Evolutionary conservation across 352 stramenopile genomes (phyloP).

Genomic region (Phytopythium chamaehyphon): DNA sequence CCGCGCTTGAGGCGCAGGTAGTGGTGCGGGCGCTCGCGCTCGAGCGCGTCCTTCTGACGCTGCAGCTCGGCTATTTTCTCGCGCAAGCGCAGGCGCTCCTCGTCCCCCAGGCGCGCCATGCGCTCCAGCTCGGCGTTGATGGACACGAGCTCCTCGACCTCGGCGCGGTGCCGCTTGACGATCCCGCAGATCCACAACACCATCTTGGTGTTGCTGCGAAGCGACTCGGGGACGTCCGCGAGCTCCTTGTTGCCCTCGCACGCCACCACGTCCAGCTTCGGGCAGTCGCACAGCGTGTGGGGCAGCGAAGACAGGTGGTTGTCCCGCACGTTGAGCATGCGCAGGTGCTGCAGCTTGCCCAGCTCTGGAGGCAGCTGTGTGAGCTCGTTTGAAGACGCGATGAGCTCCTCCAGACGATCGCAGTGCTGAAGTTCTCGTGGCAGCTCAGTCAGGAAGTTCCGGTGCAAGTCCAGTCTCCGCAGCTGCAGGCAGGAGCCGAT

Average conservation of each 20-base stretch:
- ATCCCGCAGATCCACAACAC: constrained; percentile 78
- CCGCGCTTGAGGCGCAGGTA: constrained; percentile 75
- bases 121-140: constrained; percentile 76
- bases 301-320: constrained; percentile 70
- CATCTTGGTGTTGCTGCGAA: constrained; percentile 65
- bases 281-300: constrained; percentile 71
- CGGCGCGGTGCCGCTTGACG: constrained; percentile 58
- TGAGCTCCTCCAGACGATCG: constrained; percentile 60
- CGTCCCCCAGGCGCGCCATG: constrained; percentile 63
- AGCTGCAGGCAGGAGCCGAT: constrained; percentile 60
- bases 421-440: constrained; percentile 64
- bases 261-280: constrained; percentile 37
- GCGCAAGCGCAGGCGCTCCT: constrained; percentile 66
- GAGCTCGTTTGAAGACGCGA: constrained; percentile 67
- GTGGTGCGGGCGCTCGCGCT: constrained; percentile 58
- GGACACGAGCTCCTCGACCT: constrained; percentile 64
- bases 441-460: constrained; percentile 64
- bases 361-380: constrained; percentile 46
- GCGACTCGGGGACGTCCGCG: constrained; percentile 54
- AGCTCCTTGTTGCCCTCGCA: constrained; percentile 62
- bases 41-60: constrained; percentile 50
- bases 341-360: constrained; percentile 43
- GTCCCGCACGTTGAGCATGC: constrained; percentile 59
- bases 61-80: constrained; percentile 61
- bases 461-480: constrained; percentile 57